phyloP scores from a whole-genome alignment of 306 rosid genomes.

The Acacia confusa region DNA sequence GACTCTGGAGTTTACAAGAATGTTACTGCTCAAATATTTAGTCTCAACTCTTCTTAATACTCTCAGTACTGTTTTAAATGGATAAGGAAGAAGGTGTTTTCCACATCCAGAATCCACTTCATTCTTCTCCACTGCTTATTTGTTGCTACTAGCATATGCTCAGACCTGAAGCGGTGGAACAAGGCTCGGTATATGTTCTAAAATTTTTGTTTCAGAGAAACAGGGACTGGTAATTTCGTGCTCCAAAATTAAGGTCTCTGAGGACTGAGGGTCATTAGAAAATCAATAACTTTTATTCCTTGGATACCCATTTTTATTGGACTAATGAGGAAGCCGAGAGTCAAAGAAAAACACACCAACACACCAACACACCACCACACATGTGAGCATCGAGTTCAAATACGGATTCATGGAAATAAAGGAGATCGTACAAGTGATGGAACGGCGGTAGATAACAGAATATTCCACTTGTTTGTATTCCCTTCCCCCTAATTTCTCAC shows the following conservation, averaged over 20 bases:
- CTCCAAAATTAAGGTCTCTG: background rate
- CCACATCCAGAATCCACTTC: background rate
- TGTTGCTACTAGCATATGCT: background rate
- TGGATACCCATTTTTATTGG: background rate
- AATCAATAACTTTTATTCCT: background rate
- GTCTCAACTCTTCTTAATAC: background rate
- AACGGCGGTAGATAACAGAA: background rate
- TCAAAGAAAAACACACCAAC: background rate
- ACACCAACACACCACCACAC: background rate
- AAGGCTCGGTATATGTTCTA: background rate
- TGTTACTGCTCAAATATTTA: background rate
- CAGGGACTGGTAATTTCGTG: background rate
- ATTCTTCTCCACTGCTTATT: background rate
- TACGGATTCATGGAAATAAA: background rate
- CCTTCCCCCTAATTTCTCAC: background rate
- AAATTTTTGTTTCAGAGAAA: background rate
- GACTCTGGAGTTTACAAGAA: constrained; percentile 33
- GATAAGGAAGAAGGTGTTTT: background rate
- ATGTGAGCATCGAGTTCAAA: background rate
- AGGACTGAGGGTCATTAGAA: background rate
- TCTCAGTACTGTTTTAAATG: background rate
- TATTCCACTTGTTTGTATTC: background rate
- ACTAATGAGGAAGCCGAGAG: background rate
- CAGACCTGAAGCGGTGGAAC: background rate
- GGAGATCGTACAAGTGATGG: background rate